phyloP scores from a whole-genome alignment of 768 basidiomycete species.

The Mycena venus region DNA sequence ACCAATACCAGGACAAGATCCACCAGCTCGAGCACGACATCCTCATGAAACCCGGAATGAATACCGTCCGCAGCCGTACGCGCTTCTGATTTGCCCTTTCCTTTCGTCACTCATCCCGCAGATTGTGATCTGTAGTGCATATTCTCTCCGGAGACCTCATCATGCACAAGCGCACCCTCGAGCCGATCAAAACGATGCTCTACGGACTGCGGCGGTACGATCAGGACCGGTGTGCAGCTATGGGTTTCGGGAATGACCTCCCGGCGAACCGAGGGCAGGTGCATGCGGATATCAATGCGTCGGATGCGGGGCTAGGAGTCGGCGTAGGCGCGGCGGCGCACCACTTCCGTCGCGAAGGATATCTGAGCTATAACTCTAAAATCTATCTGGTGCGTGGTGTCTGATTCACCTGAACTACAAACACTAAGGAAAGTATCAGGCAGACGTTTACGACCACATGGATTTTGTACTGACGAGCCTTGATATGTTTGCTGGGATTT shows the following conservation, averaged over 20 bases:
- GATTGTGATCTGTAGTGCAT: conserved; percentile 65
- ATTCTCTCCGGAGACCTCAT: conserved; percentile 83
- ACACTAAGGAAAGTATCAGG: conserved; percentile 48
- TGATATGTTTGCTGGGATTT: conserved; percentile 80
- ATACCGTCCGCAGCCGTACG: conserved; percentile 71
- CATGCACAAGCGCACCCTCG: conserved; percentile 79
- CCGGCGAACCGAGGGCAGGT: conserved; percentile 21
- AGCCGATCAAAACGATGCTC: conserved; percentile 77
- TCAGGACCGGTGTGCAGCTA: conserved; percentile 71
- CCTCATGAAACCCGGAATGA: conserved; percentile 71
- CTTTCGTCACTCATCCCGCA: background rate
- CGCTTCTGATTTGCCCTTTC: background rate
- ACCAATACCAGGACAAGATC: conserved; percentile 75
- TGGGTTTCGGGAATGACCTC: conserved; percentile 14
- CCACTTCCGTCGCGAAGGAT: conserved; percentile 57
- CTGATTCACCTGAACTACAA: background rate
- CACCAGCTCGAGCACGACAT: conserved; percentile 71
- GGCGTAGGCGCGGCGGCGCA: background rate
- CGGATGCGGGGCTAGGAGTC: conserved; percentile 4
- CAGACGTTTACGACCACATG: conserved; percentile 84
- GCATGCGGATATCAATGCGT: conserved; percentile 39
- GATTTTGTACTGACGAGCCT: conserved; percentile 77
- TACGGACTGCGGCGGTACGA: conserved; percentile 80
- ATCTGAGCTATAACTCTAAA: conserved; percentile 77
- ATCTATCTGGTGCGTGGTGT: conserved; percentile 68